phyloP scores from a whole-genome alignment of 2,329 filamentous ascomycete genomes.

The Sphaceloma murrayae region DNA sequence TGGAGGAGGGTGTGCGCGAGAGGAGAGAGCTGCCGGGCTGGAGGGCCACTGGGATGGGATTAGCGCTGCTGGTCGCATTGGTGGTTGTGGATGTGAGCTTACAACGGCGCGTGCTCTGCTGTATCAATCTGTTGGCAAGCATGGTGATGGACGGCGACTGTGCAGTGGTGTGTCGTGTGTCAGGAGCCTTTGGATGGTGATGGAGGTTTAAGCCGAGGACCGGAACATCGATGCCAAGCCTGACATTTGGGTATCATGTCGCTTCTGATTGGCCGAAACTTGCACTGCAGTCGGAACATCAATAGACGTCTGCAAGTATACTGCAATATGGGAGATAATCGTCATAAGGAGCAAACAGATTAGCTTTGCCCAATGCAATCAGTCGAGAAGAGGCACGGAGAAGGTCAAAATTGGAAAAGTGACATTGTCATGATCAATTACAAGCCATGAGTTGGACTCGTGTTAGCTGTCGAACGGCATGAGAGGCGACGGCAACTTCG shows the following conservation, averaged over 20 bases:
- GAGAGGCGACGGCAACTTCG: no score
- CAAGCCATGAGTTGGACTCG: no score
- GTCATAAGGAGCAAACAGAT: no score
- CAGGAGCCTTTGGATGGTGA: constrained; percentile 1
- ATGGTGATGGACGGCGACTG: constrained; percentile 15
- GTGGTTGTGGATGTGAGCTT: neutral
- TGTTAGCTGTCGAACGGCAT: no score
- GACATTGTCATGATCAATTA: no score
- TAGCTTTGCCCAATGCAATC: no score
- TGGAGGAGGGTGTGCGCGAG: constrained; percentile 12
- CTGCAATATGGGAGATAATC: no score
- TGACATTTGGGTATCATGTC: constrained; percentile 4
- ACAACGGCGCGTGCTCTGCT: constrained; percentile 14
- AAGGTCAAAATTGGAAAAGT: no score
- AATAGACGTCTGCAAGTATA: no score
- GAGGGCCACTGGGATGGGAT: constrained; percentile 3
- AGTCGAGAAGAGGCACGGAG: no score
- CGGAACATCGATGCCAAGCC: constrained; percentile 12
- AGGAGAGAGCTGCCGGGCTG: constrained; percentile 12
- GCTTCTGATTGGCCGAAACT: neutral
- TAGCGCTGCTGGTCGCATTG: neutral
- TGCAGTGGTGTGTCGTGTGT: constrained; percentile 7
- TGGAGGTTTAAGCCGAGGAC: constrained; percentile 15
- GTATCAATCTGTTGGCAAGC: constrained; percentile 13
- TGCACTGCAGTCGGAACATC: no score